Evolutionary conservation across 1,139 yeast genomes (phyloP), one percentile per base, ranked within the genome.

Genomic region (Candida sanyaensis): DNA sequence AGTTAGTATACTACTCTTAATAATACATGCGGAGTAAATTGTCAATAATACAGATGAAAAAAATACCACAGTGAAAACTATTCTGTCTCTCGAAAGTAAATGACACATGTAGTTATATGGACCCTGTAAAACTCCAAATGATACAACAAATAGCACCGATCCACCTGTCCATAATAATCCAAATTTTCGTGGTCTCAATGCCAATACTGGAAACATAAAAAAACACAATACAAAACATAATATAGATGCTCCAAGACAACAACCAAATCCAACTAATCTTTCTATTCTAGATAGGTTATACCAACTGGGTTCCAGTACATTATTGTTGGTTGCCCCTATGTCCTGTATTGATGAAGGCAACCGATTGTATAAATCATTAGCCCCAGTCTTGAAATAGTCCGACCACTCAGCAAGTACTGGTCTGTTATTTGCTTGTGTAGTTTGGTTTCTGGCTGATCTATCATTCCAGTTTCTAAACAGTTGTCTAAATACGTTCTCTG

Each of bases 141-240:
- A 90, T 7, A 89, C 68, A 37, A 93, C 89, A 68, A 93, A 93
- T 41, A 93, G 70, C 13, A 93, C 62, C 1, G 96, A 88, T 0
- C 98, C 99, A 66, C 93, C 75, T 1, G 97, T 84, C 99, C 99
- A 93, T 40, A 95, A 63, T 57, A 86, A 68, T 5, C 89, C 98
- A 62, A 93, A 93, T 65, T 93, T 93, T 48, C 96, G 77, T 12
- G 99, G 99, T 59, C 89, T 85, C 47, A 92, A 70, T 4, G 97
- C 95, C 54, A 93, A 73, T 12, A 93, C 92, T 0, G 99, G 98
- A 64, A 93, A 84, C 59, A 92, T 69, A 50, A 90, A 83, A 59
- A 93, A 81, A 55, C 97, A 88, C 38, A 92, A 70, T 6, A 84
- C 80, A 67, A 93, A 93, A 60, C 97, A 91, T 4, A 88, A 83